Percentiles rank a stretch among this genome's conserved stretches.
Evolutionary conservation across 73 alveolate genomes (phyloP).

Genomic region (Paramecium primaurelia): DNA sequence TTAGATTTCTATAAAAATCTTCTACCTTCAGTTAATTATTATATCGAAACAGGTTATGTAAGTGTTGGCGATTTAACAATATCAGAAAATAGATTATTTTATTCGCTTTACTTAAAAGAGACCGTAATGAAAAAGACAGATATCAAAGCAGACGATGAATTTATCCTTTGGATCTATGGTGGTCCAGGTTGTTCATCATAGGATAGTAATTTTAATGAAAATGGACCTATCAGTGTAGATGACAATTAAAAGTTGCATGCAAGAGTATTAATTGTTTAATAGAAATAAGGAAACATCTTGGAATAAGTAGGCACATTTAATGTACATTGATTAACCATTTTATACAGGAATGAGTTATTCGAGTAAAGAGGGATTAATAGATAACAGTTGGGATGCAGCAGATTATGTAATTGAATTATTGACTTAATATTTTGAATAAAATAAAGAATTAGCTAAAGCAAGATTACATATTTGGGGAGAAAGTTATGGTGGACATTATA

Average conservation of each 20-base stretch:
- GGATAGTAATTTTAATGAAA: constrained; percentile 77
- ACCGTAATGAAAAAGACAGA: too few relatives aligned
- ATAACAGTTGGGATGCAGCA: constrained; percentile 16
- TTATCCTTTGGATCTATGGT: constrained; percentile 91
- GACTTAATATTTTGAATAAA: not conserved
- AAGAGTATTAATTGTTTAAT: not conserved
- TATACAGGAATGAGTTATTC: constrained; percentile 75
- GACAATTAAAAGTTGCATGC: constrained; percentile 62
- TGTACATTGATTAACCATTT: constrained; percentile 88
- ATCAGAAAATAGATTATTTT: not conserved
- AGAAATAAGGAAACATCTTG: not conserved
- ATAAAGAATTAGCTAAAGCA: constrained; percentile 48
- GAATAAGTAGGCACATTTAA: constrained; percentile 76
- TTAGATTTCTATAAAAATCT: not conserved
- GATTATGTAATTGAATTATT: not conserved
- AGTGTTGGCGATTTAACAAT: not conserved
- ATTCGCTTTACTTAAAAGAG: not conserved
- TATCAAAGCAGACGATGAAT: constrained; percentile 21
- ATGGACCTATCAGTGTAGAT: constrained; percentile 77
- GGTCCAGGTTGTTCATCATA: constrained; percentile 96
- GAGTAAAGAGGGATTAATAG: not conserved
- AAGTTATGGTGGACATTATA: constrained; percentile 90
- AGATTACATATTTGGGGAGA: constrained; percentile 77
- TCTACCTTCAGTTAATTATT: not conserved
- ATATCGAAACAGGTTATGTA: constrained; percentile 24